Conservation (phyloP, 805 yeast species). For the Suhomyces sp. region DNA sequence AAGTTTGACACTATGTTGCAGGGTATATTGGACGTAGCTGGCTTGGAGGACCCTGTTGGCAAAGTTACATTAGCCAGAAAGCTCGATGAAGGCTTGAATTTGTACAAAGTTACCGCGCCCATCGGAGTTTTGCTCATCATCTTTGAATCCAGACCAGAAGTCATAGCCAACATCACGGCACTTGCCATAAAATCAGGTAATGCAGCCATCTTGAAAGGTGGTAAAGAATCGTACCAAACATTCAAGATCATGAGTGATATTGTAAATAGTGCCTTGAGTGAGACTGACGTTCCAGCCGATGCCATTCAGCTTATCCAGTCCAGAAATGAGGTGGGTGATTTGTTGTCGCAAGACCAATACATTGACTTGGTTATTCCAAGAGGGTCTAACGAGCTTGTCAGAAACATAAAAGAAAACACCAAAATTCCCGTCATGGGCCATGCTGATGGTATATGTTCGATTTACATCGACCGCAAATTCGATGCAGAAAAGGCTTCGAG, state of each 20-base stretch:
- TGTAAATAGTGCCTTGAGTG: conserved; percentile 55
- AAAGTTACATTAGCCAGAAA: conserved; percentile 76
- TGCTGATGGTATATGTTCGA: conserved; percentile 96
- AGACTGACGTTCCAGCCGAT: conserved; percentile 70
- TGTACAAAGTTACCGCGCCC: conserved; percentile 86
- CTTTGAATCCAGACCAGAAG: conserved; percentile 97
- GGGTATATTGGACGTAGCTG: conserved; percentile 90
- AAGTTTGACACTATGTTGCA: conserved; percentile 93
- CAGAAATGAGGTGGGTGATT: conserved; percentile 84
- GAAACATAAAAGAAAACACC: conserved; percentile 79
- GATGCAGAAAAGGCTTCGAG: conserved; percentile 74
- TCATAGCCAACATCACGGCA: conserved; percentile 95
- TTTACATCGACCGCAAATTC: conserved; percentile 75
- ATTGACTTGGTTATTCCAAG: conserved; percentile 96
- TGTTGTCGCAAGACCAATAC: conserved; percentile 79
- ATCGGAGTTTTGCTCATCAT: conserved; percentile 91
- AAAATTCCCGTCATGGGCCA: conserved; percentile 97
- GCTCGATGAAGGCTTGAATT: conserved; percentile 83
- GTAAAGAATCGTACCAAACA: conserved; percentile 86
- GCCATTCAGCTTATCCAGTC: conserved; percentile 87
- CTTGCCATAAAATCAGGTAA: conserved; percentile 95
- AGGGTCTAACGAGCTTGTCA: conserved; percentile 92
- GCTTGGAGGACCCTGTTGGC: conserved; percentile 90
- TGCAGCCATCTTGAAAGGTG: conserved; percentile 96
- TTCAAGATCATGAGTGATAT: conserved; percentile 78